phyloP scores from a whole-genome alignment of 805 yeast genomes.

The Saccharomyces mikatae region DNA sequence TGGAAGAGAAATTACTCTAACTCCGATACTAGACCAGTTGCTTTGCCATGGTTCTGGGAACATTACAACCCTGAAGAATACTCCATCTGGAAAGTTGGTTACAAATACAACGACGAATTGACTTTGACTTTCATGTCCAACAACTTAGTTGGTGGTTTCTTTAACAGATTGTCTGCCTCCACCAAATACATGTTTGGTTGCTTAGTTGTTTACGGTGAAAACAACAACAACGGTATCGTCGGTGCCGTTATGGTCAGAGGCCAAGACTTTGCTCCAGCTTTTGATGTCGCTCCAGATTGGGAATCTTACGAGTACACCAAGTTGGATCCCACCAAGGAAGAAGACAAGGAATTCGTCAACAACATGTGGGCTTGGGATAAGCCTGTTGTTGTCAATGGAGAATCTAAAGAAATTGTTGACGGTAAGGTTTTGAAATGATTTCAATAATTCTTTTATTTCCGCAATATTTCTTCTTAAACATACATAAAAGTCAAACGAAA shows the following conservation, averaged over 20 bases:
- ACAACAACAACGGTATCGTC: conserved; percentile 94
- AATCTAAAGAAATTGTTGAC: conserved; percentile 80
- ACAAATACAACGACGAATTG: conserved; percentile 96
- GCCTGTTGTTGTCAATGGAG: conserved; percentile 78
- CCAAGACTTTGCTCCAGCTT: conserved; percentile 82
- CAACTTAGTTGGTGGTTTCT: conserved; percentile 96
- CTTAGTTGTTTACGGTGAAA: conserved; percentile 94
- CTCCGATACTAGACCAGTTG: conserved; percentile 90
- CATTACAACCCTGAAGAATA: conserved; percentile 86
- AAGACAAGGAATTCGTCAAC: conserved; percentile 70
- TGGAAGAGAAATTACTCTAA: conserved; percentile 96
- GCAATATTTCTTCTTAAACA: background rate
- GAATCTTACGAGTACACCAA: conserved; percentile 82
- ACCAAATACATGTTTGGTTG: conserved; percentile 91
- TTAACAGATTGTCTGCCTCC: conserved; percentile 88
- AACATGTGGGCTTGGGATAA: conserved; percentile 99
- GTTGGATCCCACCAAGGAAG: conserved; percentile 73
- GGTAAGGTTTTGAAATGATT: conserved; percentile 93
- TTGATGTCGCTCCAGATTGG: conserved; percentile 98
- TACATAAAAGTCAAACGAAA: background rate
- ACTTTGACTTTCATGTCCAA: conserved; percentile 96
- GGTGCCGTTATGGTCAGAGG: conserved; percentile 96
- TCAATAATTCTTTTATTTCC: background rate
- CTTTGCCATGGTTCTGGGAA: conserved; percentile 98
- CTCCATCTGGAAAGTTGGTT: conserved; percentile 91